Conservation (phyloP, 2,329 filamentous ascomycete genomes). For the Exophiala viscosa region DNA sequence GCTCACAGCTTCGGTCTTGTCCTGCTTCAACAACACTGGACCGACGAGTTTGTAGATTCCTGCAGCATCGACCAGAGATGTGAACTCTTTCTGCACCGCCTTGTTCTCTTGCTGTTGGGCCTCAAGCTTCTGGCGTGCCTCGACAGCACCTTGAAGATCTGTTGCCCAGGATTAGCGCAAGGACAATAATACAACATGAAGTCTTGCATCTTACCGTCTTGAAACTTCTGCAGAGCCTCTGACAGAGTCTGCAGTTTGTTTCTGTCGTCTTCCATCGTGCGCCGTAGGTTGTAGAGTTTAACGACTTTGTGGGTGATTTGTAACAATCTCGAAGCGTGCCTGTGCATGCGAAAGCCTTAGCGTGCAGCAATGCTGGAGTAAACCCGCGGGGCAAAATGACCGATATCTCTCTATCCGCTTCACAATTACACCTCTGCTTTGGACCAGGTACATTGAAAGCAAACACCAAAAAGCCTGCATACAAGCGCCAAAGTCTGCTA, state of each 20-base stretch:
- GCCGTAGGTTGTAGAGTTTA: not conserved
- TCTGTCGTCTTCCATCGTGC: constrained; percentile 53
- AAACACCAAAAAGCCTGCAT: not conserved
- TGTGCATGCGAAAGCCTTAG: constrained; percentile 7
- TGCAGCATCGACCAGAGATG: constrained; percentile 70
- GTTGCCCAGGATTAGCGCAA: constrained; percentile 9
- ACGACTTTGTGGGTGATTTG: constrained; percentile 13
- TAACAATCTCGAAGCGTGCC: constrained; percentile 1
- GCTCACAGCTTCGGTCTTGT: constrained; percentile 82
- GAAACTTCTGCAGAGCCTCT: constrained; percentile 81
- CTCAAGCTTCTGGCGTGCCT: constrained; percentile 84
- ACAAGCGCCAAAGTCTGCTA: no score
- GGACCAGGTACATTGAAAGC: not conserved
- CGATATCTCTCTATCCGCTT: not conserved
- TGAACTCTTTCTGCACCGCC: constrained; percentile 78
- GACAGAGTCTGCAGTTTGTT: constrained; percentile 76
- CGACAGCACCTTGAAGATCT: constrained; percentile 77
- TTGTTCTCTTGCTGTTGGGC: constrained; percentile 89
- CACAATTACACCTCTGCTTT: not conserved
- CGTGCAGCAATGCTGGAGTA: constrained; percentile 3
- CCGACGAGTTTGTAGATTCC: constrained; percentile 96
- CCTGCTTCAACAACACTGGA: constrained; percentile 90
- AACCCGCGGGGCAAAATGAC: constrained; percentile 18
- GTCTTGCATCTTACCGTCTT: constrained; percentile 60
- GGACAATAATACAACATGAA: not conserved